Conservation (phyloP, 139 green algal species). For the Dunaliella primolecta region DNA sequence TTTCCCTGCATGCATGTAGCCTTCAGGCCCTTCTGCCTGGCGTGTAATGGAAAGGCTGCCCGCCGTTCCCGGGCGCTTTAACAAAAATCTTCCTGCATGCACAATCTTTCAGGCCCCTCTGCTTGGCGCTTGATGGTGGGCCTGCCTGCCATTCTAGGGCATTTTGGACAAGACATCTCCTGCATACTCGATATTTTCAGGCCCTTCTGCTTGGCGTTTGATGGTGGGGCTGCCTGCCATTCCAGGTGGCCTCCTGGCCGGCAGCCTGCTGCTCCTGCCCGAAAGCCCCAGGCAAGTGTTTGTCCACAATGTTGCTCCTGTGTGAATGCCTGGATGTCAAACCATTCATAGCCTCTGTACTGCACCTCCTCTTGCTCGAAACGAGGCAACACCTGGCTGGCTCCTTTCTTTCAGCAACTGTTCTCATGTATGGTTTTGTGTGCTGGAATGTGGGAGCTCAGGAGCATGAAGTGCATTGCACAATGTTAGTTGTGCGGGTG, state of each 20-base stretch:
- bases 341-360: too few relatives aligned
- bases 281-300: slow-evolving; percentile 54
- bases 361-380: too few relatives aligned
- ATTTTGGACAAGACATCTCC: slow-evolving; percentile 38
- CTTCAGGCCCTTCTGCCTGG: background rate
- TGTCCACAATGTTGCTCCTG: background rate
- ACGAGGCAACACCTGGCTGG: too few relatives aligned
- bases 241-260: slow-evolving; percentile 25
- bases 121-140: slow-evolving; percentile 40
- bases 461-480: too few relatives aligned
- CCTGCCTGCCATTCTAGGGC: slow-evolving; percentile 16
- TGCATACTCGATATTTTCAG: slow-evolving; percentile 71
- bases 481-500: too few relatives aligned
- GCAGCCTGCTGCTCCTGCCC: slow-evolving; percentile 64
- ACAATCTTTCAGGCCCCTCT: slow-evolving; percentile 62
- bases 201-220: slow-evolving; percentile 35
- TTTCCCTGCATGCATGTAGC: too few relatives aligned
- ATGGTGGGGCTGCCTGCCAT: slow-evolving; percentile 23
- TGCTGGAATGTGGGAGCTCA: too few relatives aligned
- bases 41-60: slow-evolving; percentile 37
- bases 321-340: background rate
- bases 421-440: too few relatives aligned
- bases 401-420: too few relatives aligned
- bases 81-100: slow-evolving; percentile 49
- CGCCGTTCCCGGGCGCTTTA: slow-evolving; percentile 16